These are phyloP conservation scores for Xylaria sp. DNA, from an alignment of 2,329 filamentous ascomycete genomes.

Conservation along the genomic window DNA sequence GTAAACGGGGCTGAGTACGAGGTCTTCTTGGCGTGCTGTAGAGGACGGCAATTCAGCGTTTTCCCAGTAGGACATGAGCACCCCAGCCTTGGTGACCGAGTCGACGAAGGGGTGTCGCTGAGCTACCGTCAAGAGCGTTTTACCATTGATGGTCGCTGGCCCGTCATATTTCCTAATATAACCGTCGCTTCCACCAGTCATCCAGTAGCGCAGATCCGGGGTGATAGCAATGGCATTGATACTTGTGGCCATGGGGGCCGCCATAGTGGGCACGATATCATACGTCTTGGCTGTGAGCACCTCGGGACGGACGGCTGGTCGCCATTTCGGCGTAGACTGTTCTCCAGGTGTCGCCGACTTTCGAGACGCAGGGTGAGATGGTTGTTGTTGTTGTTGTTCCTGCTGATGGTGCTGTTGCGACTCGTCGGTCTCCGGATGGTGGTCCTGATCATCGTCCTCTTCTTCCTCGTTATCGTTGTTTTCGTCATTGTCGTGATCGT, in stretches of 20 bases:
- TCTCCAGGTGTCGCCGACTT: slow-evolving; percentile 49
- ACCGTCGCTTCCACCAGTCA: slow-evolving; percentile 92
- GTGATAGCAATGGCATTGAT: slow-evolving; percentile 94
- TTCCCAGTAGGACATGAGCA: slow-evolving; percentile 97
- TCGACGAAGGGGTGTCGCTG: slow-evolving; percentile 97
- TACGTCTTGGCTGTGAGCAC: slow-evolving; percentile 83
- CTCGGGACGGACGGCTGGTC: slow-evolving; percentile 76
- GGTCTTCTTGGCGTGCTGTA: slow-evolving; percentile 62
- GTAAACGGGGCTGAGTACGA: slow-evolving; percentile 87
- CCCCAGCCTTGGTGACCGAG: slow-evolving; percentile 93
- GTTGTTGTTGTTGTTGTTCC: slow-evolving; percentile 33
- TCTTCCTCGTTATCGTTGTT: slow-evolving; percentile 52
- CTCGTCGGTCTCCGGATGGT: slow-evolving; percentile 47
- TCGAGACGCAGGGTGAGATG: slow-evolving; percentile 47
- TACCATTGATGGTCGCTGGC: slow-evolving; percentile 92
- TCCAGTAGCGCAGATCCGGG: slow-evolving; percentile 93
- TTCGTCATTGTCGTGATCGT: slow-evolving; percentile 49
- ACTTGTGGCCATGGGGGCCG: slow-evolving; percentile 93
- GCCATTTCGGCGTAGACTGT: slow-evolving; percentile 53
- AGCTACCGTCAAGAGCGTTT: slow-evolving; percentile 90
- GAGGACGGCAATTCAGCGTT: slow-evolving; percentile 79
- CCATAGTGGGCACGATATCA: slow-evolving; percentile 97
- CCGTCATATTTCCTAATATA: slow-evolving; percentile 98
- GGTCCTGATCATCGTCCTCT: slow-evolving; percentile 42
- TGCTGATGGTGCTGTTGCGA: slow-evolving; percentile 50